Base-by-base conservation (phyloP, 2,329 filamentous ascomycete species). In the Chaetomium sp. region DNA sequence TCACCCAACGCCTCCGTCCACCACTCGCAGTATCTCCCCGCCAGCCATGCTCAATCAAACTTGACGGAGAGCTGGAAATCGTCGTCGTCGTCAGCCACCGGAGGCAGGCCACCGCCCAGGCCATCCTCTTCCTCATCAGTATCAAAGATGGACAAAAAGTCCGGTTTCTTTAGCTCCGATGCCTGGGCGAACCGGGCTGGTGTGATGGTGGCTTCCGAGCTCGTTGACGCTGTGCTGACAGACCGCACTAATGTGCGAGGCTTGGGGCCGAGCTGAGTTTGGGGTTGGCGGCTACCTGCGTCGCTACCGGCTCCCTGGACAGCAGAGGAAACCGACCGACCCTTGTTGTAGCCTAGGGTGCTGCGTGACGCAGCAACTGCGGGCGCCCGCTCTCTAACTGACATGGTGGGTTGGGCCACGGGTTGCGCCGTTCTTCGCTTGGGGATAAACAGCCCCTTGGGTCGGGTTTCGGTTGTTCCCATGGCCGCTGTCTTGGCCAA, bases 281-380 rank as follows among this genome's bases (percentile, higher is more conserved):
- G 65, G 13, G 63, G 38, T 2, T 53, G 64, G 16, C 55, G 42
- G 69, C 65, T 55, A 66, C 62, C 56, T 67, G 70, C 27, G 67
- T 71, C 35, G 67, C 62, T 49, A 70, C 74, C 51, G 33, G 25
- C 27, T 27, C 70, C 72, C 16, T 78, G 78, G 33, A 84, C 72
- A 50, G 82, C 75, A 0, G 81, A 81, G 1, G 81, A 82, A 4
- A 83, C 80, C 4, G 80, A 80, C 38, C 91, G 86, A 38, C 93
- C 93, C 75, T 90, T 92, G 63, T 86, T 91, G 74, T 96, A 97
- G 19, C 93, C 93, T 50, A 97, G 83, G 0, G 93, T 97, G 62
- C 87, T 93, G 68, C 88, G 87, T 1, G 93, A 96, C 6, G 87
- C 87, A 6, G 85, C 85, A 25, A 85, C 83, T 1, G 90, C 88